Base-by-base conservation (phyloP, 805 yeast species). In the Ogataea trehalophila region DNA sequence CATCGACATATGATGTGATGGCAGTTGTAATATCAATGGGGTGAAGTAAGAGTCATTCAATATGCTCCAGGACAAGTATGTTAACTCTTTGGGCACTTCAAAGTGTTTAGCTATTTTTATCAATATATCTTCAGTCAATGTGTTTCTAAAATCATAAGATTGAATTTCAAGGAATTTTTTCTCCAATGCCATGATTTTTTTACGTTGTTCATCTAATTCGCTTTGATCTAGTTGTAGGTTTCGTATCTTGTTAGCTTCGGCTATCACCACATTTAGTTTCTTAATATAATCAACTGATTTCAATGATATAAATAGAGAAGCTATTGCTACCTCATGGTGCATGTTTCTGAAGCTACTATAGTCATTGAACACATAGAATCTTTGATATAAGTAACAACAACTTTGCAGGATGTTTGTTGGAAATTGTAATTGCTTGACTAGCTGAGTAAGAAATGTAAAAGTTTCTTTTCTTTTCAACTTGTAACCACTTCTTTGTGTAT, bases 201-300 rank as follows among this genome's bases (percentile, higher is more conserved):
- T 79, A 46, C 83, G 73, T 54, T 81, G 82, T 26, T 68, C 71
- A 22, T 85, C 92, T 8, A 76, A 44, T n/a, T 63, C 67, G 7
- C 33, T 39, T 2, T 49, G 45, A 7, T 56, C 39, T 18, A 56
- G 29, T 22, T 53, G 55, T 71, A 60, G n/a, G 66, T 54, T 55
- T 62, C 69, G 48, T n/a, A 62, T 39, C 14, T 50, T 52, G 58
- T 74, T 71, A 33, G 77, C 77, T 15, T 74, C 79, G 3, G 66
- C 62, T 40, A 83, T 75, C 13, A 89, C 73, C 40, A 85, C 87
- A 44, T 79, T 72, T 15, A 85, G 63, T 55, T 85, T 85, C 62
- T 88, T 89, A 38, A 89, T 83, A 38, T 90, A 87, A 59, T 90
- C 97, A 59, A 87, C 95, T 53, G 82, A 80, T 63, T 90, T 88